These are phyloP conservation scores for Penicillium ucsense DNA, from an alignment of 495 filamentous ascomycete genomes.

Conservation along the genomic window DNA sequence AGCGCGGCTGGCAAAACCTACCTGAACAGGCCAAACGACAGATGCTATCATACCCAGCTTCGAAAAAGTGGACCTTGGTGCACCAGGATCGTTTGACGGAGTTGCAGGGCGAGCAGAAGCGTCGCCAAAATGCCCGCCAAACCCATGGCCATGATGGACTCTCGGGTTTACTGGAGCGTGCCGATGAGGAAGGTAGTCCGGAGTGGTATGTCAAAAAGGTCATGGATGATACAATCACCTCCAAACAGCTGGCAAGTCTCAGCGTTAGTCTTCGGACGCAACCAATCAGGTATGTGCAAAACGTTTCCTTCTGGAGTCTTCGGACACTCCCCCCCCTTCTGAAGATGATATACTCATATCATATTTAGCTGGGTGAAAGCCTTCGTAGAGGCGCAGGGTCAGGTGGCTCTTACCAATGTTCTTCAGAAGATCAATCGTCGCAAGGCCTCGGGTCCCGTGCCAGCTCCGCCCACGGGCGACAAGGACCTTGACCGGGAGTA, in stretches of 20 bases:
- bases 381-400: conserved; percentile 96
- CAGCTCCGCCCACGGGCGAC: conserved; percentile 56
- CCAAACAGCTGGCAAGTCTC: conserved; percentile 82
- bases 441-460: conserved; percentile 63
- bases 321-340: not conserved
- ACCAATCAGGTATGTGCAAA: conserved; percentile 59
- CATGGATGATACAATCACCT: conserved; percentile 87
- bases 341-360: conserved; percentile 1
- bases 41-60: conserved; percentile 86
- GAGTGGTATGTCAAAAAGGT: conserved; percentile 98
- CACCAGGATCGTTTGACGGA: conserved; percentile 91
- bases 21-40: conserved; percentile 92
- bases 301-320: too few relatives aligned
- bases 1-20: conserved; percentile 91
- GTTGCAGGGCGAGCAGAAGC: conserved; percentile 88
- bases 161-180: conserved; percentile 55
- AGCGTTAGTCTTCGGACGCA: conserved; percentile 92
- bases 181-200: conserved; percentile 89
- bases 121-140: conserved; percentile 57
- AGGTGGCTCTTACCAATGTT: conserved; percentile 91
- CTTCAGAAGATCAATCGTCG: conserved; percentile 84
- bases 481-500: conserved; percentile 92
- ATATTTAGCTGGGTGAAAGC: conserved; percentile 71
- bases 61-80: conserved; percentile 96
- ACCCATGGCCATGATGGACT: conserved; percentile 53